These are phyloP conservation scores for Rosa persica DNA, from an alignment of 306 rosid genomes.

Conservation along the genomic window DNA sequence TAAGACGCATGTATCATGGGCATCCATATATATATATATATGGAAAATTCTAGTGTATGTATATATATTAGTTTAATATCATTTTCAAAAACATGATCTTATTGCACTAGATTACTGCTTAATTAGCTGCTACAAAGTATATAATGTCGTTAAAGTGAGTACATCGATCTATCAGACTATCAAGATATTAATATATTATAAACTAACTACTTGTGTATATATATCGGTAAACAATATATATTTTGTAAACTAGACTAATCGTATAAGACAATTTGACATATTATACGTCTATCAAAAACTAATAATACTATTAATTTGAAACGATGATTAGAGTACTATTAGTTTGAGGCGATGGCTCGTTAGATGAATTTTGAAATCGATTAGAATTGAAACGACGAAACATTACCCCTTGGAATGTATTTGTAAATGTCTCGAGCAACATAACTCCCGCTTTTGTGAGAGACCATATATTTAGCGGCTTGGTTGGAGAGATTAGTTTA, in stretches of 20 bases:
- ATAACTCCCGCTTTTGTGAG: constrained; percentile 16
- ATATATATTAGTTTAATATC: not conserved
- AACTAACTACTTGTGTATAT: too few species aligned
- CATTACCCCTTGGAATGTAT: not conserved
- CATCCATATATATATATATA: not conserved
- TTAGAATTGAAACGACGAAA: not conserved
- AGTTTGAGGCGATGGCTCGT: not conserved
- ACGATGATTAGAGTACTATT: too few species aligned
- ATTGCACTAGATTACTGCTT: not conserved
- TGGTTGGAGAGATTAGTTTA: not conserved
- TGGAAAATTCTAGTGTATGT: too few species aligned
- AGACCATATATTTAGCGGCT: not conserved
- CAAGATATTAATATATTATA: too few species aligned
- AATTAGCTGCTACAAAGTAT: not conserved
- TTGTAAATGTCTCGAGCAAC: not conserved
- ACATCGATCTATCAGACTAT: too few species aligned
- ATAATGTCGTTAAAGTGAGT: too few species aligned
- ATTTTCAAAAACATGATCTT: not conserved
- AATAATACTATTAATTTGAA: too few species aligned
- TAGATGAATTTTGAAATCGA: not conserved
- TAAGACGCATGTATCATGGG: not conserved
- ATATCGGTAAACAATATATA: too few species aligned
- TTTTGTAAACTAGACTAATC: too few species aligned
- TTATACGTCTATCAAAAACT: too few species aligned
- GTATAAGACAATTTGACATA: too few species aligned